Percentiles rank a stretch among this genome's conserved stretches.
These are phyloP conservation scores for Geranium incanum DNA, from an alignment of 441 rosid species.

Conservation along the genomic window DNA sequence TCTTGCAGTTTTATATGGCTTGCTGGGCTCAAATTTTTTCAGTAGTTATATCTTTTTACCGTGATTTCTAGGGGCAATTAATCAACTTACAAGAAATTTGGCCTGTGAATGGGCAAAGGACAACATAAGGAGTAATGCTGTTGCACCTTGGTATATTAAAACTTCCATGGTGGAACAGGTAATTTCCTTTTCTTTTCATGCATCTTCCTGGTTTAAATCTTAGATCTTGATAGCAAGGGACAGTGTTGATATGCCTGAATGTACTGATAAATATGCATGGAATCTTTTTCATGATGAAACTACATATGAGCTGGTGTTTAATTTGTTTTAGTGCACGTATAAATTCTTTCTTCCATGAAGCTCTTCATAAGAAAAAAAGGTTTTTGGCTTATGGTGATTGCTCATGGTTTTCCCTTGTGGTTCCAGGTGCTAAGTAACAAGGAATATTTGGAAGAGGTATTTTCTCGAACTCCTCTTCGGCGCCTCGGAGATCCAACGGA, in stretches of 20 bases:
- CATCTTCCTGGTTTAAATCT: background rate
- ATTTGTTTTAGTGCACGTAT: background rate
- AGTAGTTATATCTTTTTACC: background rate
- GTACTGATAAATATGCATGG: background rate
- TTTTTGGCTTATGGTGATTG: background rate
- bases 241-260: background rate
- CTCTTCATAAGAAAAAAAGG: background rate
- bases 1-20: constrained; percentile 7
- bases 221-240: background rate
- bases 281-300: background rate
- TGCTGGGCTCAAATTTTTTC: background rate
- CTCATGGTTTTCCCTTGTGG: background rate
- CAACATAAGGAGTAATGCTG: constrained; percentile 54
- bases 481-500: constrained; percentile 47
- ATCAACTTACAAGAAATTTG: constrained; percentile 47
- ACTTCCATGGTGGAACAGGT: constrained; percentile 62
- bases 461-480: constrained; percentile 42
- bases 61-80: constrained; percentile 47
- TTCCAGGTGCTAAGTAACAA: constrained; percentile 37
- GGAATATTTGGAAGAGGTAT: constrained; percentile 42
- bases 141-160: constrained; percentile 65
- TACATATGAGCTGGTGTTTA: background rate
- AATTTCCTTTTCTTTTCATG: constrained; percentile 20
- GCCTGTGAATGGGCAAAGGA: constrained; percentile 69
- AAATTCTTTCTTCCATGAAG: background rate